Conservation (phyloP, 257 asterid species). For the Petunia axillaris region DNA sequence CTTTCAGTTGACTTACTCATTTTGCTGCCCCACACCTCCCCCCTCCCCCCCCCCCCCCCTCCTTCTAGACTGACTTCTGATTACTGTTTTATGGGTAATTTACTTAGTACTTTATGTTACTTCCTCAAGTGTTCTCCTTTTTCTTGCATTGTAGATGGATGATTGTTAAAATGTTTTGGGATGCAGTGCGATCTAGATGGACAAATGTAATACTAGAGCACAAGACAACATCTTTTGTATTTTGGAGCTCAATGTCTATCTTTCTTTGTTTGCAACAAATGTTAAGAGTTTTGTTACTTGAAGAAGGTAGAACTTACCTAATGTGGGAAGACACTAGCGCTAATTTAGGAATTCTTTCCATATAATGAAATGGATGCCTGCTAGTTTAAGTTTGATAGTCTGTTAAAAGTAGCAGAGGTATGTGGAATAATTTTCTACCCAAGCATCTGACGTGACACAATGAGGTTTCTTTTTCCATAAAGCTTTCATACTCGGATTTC, state of each 20-base stretch:
- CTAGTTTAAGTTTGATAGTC: not conserved
- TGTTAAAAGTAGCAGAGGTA: not conserved
- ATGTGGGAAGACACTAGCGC: not conserved
- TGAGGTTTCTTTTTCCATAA: not conserved
- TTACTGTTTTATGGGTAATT: not conserved
- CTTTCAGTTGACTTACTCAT: not conserved
- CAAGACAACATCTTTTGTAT: constrained; percentile 27
- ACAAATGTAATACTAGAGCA: constrained; percentile 27
- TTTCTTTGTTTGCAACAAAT: not conserved
- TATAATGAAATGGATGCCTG: not conserved
- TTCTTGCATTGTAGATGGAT: constrained; percentile 55
- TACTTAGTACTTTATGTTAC: constrained; percentile 11
- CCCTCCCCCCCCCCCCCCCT: not conserved
- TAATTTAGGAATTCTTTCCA: not conserved
- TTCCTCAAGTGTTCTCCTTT: constrained; percentile 28
- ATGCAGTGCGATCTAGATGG: constrained; percentile 47
- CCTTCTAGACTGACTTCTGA: not conserved
- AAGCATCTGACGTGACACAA: constrained; percentile 9
- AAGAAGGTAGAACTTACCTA: not conserved
- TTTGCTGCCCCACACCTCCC: not conserved
- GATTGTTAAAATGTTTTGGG: constrained; percentile 49
- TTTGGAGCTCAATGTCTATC: not conserved
- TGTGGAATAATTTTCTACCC: not conserved
- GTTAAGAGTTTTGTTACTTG: not conserved
- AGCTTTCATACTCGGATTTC: not conserved